Percentiles rank a stretch among this genome's conserved stretches.
Conservation (phyloP, 2,329 filamentous ascomycete genomes). For the Verticillium tricorpus region DNA sequence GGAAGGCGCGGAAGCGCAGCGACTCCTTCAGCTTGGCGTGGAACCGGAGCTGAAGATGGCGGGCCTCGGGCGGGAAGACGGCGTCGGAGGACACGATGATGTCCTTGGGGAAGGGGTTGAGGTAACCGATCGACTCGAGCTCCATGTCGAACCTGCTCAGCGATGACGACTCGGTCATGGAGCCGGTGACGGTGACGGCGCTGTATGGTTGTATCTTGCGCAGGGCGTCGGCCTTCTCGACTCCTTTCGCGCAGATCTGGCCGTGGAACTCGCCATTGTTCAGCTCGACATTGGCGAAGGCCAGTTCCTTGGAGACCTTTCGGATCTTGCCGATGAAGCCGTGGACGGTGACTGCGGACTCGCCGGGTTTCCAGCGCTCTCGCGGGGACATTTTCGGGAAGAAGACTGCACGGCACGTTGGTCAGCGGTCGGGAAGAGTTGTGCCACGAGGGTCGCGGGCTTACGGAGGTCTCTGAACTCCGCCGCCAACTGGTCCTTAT, state of each 20-base stretch:
- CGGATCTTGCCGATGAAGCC: slow-evolving; percentile 70
- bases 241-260: slow-evolving; percentile 39
- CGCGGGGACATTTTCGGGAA: slow-evolving; percentile 22
- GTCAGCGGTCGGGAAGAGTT: background rate
- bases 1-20: slow-evolving; percentile 63
- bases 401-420: slow-evolving; percentile 17
- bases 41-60: slow-evolving; percentile 83
- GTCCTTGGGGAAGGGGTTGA: slow-evolving; percentile 71
- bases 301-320: slow-evolving; percentile 63
- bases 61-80: slow-evolving; percentile 66
- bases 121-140: slow-evolving; percentile 55
- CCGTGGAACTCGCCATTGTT: slow-evolving; percentile 31
- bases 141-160: slow-evolving; percentile 48
- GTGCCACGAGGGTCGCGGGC: background rate
- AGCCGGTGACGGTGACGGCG: slow-evolving; percentile 45
- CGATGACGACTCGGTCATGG: slow-evolving; percentile 5
- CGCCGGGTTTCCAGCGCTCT: slow-evolving; percentile 20
- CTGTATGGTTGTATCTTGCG: slow-evolving; percentile 44
- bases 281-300: slow-evolving; percentile 56
- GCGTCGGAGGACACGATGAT: slow-evolving; percentile 73
- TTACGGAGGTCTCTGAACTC: slow-evolving; percentile 12
- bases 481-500: slow-evolving; percentile 3
- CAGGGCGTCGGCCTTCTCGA: slow-evolving; percentile 33
- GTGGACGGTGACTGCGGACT: slow-evolving; percentile 47
- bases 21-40: slow-evolving; percentile 62